These are phyloP conservation scores for Wickerhamomyces mucosus DNA, from an alignment of 805 yeast genomes.

Conservation along the genomic window DNA sequence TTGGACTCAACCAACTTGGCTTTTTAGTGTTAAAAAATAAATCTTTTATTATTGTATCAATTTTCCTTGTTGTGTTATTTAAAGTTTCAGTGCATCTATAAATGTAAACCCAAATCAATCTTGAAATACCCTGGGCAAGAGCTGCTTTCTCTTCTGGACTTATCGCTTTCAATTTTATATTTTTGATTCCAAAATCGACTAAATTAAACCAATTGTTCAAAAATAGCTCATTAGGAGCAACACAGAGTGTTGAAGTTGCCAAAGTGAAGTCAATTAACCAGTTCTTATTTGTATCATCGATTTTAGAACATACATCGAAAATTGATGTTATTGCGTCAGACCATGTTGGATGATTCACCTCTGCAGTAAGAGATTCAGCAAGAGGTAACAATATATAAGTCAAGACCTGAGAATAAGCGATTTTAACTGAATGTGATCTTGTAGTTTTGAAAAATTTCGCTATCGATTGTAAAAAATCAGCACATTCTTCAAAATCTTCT, in stretches of 20 bases:
- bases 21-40: slow-evolving; percentile 50
- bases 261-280: slow-evolving; percentile 67
- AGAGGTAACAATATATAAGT: slow-evolving; percentile 68
- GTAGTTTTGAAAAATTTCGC: slow-evolving; percentile 73
- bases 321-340: slow-evolving; percentile 65
- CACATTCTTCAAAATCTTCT: slow-evolving; percentile 86
- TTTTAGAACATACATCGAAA: slow-evolving; percentile 36
- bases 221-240: slow-evolving; percentile 72
- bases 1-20: slow-evolving; percentile 70
- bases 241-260: slow-evolving; percentile 66
- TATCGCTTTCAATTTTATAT: slow-evolving; percentile 53
- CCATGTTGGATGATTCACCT: slow-evolving; percentile 95
- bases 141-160: slow-evolving; percentile 36
- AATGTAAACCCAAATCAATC: slow-evolving; percentile 84
- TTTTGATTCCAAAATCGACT: slow-evolving; percentile 51
- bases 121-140: slow-evolving; percentile 53
- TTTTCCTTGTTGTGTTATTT: slow-evolving; percentile 74
- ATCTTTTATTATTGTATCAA: slow-evolving; percentile 53
- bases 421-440: slow-evolving; percentile 51
- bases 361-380: slow-evolving; percentile 84
- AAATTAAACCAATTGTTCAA: slow-evolving; percentile 60
- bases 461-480: slow-evolving; percentile 78
- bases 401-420: slow-evolving; percentile 81
- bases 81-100: slow-evolving; percentile 82
- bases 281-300: slow-evolving; percentile 34